A percentile compares a stretch with the other conserved stretches of the same genome.
Conservation (phyloP, 179 eudicot genomes). For the Spinacia oleracea region DNA sequence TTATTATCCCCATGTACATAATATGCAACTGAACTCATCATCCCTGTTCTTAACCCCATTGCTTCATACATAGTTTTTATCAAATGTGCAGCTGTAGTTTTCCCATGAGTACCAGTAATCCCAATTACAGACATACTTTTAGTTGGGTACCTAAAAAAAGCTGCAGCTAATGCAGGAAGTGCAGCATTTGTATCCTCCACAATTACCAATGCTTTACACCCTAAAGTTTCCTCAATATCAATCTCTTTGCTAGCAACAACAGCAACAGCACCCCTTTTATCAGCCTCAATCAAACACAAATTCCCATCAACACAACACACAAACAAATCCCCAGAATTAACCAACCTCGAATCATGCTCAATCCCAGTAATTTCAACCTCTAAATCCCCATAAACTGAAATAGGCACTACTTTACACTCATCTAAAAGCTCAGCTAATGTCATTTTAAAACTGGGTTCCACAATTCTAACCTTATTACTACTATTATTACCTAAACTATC, state of each 20-base stretch:
- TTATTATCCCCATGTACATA: constrained; percentile 85
- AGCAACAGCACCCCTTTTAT: constrained; percentile 95
- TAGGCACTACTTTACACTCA: constrained; percentile 87
- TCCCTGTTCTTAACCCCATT: constrained; percentile 93
- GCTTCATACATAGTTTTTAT: constrained; percentile 85
- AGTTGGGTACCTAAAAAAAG: constrained; percentile 81
- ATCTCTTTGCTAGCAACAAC: constrained; percentile 96
- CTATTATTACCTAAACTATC: constrained; percentile 52
- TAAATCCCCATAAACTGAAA: constrained; percentile 79
- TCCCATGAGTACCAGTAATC: constrained; percentile 82
- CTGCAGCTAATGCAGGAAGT: constrained; percentile 71
- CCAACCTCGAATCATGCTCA: constrained; percentile 86
- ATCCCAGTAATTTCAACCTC: constrained; percentile 84
- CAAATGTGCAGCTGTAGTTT: constrained; percentile 68
- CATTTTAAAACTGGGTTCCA: constrained; percentile 85
- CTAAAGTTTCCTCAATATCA: constrained; percentile 84
- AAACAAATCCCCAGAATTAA: constrained; percentile 85
- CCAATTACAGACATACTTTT: constrained; percentile 81
- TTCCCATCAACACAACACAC: constrained; percentile 95
- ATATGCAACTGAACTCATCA: constrained; percentile 79
- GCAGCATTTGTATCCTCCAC: constrained; percentile 82
- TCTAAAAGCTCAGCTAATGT: constrained; percentile 88
- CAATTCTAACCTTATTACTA: constrained; percentile 57
- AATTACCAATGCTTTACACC: constrained; percentile 92
- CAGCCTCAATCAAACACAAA: constrained; percentile 77